These are phyloP conservation scores for Calonectria pauciramosa DNA, from an alignment of 2,329 filamentous ascomycete genomes.

Conservation along the genomic window DNA sequence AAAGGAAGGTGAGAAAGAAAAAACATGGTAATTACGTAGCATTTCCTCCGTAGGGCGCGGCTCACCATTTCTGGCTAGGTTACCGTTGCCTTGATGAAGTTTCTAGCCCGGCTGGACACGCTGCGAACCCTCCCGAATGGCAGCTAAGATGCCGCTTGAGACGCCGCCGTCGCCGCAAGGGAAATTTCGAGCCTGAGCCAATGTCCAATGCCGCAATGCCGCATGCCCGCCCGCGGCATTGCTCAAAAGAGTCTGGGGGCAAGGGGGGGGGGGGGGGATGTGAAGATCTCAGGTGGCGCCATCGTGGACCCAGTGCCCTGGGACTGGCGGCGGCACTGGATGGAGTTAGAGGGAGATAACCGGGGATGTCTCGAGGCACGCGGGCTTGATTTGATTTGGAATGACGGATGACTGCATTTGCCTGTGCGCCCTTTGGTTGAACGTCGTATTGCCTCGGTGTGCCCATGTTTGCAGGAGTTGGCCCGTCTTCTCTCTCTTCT, in stretches of 20 bases:
- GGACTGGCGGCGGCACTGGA: background rate
- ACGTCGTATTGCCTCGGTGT: background rate
- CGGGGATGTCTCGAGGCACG: conserved; percentile 6
- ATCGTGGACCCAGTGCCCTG: conserved; percentile 13
- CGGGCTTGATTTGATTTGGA: background rate
- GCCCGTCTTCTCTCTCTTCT: background rate
- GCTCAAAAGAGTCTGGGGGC: conserved; percentile 2
- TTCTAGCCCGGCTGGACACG: background rate
- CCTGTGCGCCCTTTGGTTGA: conserved; percentile 16
- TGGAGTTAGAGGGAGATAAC: conserved; percentile 24
- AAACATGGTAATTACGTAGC: background rate
- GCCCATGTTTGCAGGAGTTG: background rate
- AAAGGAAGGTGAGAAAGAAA: background rate
- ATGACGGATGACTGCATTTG: conserved; percentile 14
- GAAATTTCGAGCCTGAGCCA: background rate
- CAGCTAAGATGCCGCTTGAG: background rate
- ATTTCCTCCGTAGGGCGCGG: background rate
- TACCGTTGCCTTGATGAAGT: conserved; percentile 5
- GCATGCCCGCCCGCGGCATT: conserved; percentile 5
- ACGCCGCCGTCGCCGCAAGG: background rate
- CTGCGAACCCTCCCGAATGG: background rate
- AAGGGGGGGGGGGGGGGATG: background rate
- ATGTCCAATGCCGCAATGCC: background rate
- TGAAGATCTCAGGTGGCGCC: conserved; percentile 20
- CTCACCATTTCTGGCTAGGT: background rate